These are phyloP conservation scores for Musa troglodytarum DNA, from an alignment of 176 grass and related monocot genomes.

Conservation along the genomic window DNA sequence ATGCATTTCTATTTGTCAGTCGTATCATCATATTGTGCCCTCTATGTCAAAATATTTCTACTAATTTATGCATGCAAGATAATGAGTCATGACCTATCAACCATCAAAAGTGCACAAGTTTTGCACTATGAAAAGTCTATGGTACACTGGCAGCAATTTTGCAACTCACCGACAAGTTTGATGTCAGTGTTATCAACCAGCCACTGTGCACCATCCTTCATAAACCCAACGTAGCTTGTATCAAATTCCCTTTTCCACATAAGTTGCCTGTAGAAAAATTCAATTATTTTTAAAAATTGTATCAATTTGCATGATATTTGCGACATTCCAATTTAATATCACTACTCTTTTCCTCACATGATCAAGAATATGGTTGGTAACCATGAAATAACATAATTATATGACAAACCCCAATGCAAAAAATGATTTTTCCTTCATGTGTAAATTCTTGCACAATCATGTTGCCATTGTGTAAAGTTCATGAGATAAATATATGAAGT, in stretches of 20 bases:
- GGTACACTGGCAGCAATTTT: not conserved
- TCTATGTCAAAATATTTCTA: no score
- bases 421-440: not conserved
- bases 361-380: not conserved
- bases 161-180: slow-evolving; percentile 64
- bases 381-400: not conserved
- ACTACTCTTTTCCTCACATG: not conserved
- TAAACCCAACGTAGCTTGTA: slow-evolving; percentile 63
- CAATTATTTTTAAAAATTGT: not conserved
- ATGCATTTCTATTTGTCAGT: not conserved
- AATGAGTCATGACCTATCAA: not conserved
- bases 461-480: not conserved
- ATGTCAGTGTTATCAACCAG: slow-evolving; percentile 91
- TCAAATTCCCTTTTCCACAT: slow-evolving; percentile 75
- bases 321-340: not conserved
- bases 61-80: no score
- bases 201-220: slow-evolving; percentile 71
- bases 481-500: not conserved
- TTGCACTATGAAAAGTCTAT: not conserved
- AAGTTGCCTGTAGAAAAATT: slow-evolving; percentile 35
- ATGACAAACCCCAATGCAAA: not conserved
- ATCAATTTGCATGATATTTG: not conserved
- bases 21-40: not conserved
- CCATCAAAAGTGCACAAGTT: not conserved
- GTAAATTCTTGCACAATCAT: not conserved